phyloP scores from a whole-genome alignment of 495 filamentous ascomycete species.

The Penicillium mononematosum region DNA sequence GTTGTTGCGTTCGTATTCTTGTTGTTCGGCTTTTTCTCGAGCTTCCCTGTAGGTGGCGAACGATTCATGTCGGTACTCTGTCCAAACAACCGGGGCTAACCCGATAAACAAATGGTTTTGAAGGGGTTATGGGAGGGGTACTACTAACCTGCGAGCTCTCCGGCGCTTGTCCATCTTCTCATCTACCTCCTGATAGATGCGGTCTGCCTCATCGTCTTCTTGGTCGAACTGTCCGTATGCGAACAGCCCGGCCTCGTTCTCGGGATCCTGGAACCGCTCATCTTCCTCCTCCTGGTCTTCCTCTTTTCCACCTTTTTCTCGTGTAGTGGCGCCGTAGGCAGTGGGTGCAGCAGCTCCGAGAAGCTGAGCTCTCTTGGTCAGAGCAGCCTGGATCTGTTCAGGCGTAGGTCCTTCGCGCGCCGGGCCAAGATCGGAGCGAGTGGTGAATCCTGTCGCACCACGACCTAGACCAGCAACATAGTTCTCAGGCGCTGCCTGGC shows the following conservation, averaged over 20 bases:
- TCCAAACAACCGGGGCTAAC: conserved; percentile 58
- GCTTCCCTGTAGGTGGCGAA: conserved; percentile 80
- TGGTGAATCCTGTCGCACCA: conserved; percentile 97
- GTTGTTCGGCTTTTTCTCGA: conserved; percentile 84
- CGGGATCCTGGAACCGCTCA: conserved; percentile 89
- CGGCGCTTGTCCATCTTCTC: conserved; percentile 92
- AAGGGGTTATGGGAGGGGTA: conserved; percentile 24
- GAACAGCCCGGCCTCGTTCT: conserved; percentile 95
- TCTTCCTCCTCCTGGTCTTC: conserved; percentile 78
- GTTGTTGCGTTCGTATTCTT: conserved; percentile 94
- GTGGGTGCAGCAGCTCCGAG: conserved; percentile 79
- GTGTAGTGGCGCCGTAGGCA: conserved; percentile 66
- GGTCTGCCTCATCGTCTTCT: conserved; percentile 95
- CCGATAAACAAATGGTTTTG: conserved; percentile 69
- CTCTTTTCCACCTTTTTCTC: conserved; percentile 61
- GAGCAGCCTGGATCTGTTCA: conserved; percentile 95
- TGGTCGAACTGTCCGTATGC: conserved; percentile 90
- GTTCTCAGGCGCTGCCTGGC: conserved; percentile 90
- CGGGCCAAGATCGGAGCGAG: conserved; percentile 92
- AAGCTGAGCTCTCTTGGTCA: conserved; percentile 84
- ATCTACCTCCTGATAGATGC: conserved; percentile 92
- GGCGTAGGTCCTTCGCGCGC: conserved; percentile 95
- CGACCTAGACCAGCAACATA: conserved; percentile 97
- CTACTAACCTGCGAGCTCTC: conserved; percentile 84
- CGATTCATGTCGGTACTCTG: conserved; percentile 81